phyloP scores from a whole-genome alignment of 2,329 filamentous ascomycete genomes.

The Elsinoe batatas region DNA sequence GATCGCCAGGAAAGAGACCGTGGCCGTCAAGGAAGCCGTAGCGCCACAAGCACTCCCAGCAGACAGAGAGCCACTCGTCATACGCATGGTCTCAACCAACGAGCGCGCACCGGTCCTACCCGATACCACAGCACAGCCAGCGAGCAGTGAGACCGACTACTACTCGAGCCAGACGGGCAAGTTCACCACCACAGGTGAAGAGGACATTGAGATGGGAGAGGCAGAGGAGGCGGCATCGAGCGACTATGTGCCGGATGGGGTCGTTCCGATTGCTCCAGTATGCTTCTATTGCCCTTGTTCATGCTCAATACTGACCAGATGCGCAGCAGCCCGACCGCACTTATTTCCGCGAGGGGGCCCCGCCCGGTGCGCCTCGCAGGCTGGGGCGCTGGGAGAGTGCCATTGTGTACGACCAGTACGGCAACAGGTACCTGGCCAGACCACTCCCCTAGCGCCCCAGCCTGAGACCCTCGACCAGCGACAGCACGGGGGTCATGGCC shows the following conservation, averaged over 20 bases:
- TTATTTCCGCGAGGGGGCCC: too few relatives aligned
- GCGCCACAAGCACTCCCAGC: background rate
- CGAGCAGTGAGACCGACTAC: conserved; percentile 73
- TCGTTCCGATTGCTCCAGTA: background rate
- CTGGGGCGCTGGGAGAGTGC: conserved; percentile 1
- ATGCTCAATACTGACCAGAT: background rate
- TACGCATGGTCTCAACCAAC: background rate
- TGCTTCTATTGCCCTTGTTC: background rate
- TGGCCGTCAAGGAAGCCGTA: background rate
- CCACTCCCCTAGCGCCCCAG: conserved; percentile 38
- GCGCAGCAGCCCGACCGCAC: background rate
- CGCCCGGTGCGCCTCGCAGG: conserved; percentile 17
- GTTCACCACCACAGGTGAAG: conserved; percentile 16
- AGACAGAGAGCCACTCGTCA: background rate
- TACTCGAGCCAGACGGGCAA: conserved; percentile 78
- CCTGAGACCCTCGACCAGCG: conserved; percentile 24
- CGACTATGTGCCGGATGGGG: background rate
- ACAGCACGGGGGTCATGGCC: background rate
- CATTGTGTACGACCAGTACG: conserved; percentile 70
- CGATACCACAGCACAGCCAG: conserved; percentile 33
- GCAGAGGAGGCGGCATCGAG: background rate
- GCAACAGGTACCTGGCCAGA: conserved; percentile 62
- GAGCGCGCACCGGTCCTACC: background rate
- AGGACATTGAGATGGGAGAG: background rate
- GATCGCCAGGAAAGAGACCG: background rate